Percentiles rank a stretch among this genome's conserved stretches.
phyloP scores from a whole-genome alignment of 768 basidiomycete species.

The Leucocoprinus leucothites region DNA sequence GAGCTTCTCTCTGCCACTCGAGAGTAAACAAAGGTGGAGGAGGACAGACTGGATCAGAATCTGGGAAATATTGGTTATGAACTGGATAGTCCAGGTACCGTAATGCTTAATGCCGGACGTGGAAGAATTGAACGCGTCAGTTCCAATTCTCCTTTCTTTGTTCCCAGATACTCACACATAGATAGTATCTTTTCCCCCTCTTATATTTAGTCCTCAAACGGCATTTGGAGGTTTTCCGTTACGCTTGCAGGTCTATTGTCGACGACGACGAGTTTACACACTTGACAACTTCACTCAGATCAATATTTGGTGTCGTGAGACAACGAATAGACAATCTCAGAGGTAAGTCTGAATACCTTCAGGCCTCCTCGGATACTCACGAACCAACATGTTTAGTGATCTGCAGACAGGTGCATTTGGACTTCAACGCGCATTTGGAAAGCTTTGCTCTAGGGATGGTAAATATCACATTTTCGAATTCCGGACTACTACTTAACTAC shows the following conservation, averaged over 20 bases:
- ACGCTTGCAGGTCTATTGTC: constrained; percentile 35
- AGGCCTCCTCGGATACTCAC: neutral
- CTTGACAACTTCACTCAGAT: constrained; percentile 28
- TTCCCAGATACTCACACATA: neutral
- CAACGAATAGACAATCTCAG: constrained; percentile 30
- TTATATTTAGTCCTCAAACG: constrained; percentile 18
- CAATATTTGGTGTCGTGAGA: constrained; percentile 27
- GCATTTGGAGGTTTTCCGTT: constrained; percentile 18
- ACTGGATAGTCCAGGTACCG: constrained; percentile 16
- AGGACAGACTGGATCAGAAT: constrained; percentile 16
- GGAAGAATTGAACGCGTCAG: constrained; percentile 20
- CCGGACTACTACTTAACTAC: no score
- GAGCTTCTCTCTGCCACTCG: constrained; percentile 10
- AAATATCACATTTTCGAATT: constrained; percentile 11
- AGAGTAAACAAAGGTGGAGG: constrained; percentile 8
- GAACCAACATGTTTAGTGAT: constrained; percentile 20
- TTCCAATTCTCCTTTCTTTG: neutral
- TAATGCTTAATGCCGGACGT: constrained; percentile 15
- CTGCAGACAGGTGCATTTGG: constrained; percentile 33
- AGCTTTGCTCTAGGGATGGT: constrained; percentile 39
- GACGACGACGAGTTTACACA: constrained; percentile 29
- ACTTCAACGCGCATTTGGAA: constrained; percentile 30
- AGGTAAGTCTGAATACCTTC: constrained; percentile 19
- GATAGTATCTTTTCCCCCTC: constrained; percentile 21
- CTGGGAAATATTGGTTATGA: constrained; percentile 16